These are phyloP conservation scores for Aspergillus leporis DNA, from an alignment of 495 filamentous ascomycete genomes.

Conservation along the genomic window DNA sequence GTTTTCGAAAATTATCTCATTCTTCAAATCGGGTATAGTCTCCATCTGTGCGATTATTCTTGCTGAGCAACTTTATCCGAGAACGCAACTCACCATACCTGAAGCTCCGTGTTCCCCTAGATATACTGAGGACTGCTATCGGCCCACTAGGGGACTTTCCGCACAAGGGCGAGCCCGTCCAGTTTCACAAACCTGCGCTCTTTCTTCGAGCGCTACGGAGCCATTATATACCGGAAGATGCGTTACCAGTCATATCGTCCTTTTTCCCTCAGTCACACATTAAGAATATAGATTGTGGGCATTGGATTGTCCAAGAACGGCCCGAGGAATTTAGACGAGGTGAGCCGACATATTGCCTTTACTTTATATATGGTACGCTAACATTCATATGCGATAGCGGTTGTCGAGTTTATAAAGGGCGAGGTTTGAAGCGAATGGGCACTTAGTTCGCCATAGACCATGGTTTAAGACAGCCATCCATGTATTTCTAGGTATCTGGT, in stretches of 20 bases:
- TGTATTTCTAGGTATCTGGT: background rate
- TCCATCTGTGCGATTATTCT: slow-evolving; percentile 70
- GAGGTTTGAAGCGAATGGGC: background rate
- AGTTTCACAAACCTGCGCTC: slow-evolving; percentile 67
- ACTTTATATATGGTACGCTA: background rate
- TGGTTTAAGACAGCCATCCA: no score
- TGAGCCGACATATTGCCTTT: background rate
- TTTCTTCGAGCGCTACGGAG: slow-evolving; percentile 75
- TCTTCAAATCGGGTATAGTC: slow-evolving; percentile 35
- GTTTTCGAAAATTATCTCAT: background rate
- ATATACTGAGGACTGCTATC: slow-evolving; percentile 48
- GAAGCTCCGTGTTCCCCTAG: slow-evolving; percentile 51
- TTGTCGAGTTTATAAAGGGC: background rate
- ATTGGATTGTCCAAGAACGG: slow-evolving; percentile 84
- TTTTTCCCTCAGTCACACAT: slow-evolving; percentile 78
- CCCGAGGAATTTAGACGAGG: slow-evolving; percentile 74
- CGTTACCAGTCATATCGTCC: slow-evolving; percentile 69
- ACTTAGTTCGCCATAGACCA: no score
- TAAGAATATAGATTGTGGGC: slow-evolving; percentile 74
- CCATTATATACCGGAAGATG: slow-evolving; percentile 77
- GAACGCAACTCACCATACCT: slow-evolving; percentile 26
- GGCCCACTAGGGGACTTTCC: slow-evolving; percentile 73
- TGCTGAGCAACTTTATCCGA: slow-evolving; percentile 72
- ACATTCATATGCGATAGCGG: background rate
- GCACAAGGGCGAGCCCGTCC: slow-evolving; percentile 59